Evolutionary conservation across 345 rosid genomes (phyloP).

Genomic region (sweet orange (Citrus sinensis)): DNA sequence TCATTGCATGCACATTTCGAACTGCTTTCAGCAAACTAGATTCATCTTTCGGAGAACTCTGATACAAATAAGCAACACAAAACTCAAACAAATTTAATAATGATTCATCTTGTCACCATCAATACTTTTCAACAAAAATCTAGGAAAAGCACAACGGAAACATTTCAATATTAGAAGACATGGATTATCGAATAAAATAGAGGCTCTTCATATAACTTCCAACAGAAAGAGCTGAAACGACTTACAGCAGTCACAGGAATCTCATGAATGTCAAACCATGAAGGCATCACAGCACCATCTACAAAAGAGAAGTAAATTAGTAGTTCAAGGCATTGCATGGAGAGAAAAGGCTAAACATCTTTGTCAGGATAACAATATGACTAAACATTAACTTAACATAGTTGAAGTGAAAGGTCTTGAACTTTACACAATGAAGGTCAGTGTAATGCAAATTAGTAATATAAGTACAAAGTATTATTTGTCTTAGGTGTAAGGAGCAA

Average conservation of each 20-base stretch:
- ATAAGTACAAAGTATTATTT: not conserved
- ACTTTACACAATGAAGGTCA: not conserved
- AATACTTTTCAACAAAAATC: not conserved
- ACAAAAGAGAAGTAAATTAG: conserved; percentile 25
- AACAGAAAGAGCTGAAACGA: not conserved
- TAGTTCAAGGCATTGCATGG: not conserved
- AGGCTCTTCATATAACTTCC: not conserved
- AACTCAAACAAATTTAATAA: not conserved
- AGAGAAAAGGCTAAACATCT: not conserved
- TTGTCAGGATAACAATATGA: not conserved
- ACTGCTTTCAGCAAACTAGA: conserved; percentile 62
- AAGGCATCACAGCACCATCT: conserved; percentile 91
- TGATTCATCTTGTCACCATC: not conserved
- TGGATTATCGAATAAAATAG: not conserved
- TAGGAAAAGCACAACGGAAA: not conserved
- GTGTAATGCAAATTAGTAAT: not conserved
- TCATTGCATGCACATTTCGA: conserved; percentile 63
- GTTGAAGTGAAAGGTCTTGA: not conserved
- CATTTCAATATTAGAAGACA: not conserved
- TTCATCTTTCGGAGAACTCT: conserved; percentile 77
- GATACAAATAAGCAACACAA: conserved; percentile 7
- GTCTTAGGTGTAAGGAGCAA: not conserved
- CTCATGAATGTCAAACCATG: conserved; percentile 93
- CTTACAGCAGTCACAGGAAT: conserved; percentile 81
- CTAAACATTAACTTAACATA: not conserved